Percentiles rank a stretch among this genome's conserved stretches.
Conservation (phyloP, 805 yeast species). For the Jamesozyma rosinii region DNA sequence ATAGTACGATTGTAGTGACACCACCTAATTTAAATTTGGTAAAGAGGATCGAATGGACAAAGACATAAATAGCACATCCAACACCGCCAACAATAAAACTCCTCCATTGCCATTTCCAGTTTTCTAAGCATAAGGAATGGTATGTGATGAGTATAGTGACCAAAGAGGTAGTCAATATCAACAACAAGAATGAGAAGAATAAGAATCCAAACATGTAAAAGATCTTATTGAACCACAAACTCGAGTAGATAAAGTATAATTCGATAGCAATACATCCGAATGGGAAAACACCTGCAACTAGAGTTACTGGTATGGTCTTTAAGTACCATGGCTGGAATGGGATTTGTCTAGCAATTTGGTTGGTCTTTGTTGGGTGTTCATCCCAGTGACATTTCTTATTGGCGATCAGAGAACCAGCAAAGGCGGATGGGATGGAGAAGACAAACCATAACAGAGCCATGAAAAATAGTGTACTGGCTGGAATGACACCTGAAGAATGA, state of each 20-base stretch:
- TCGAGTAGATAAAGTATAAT: constrained; percentile 82
- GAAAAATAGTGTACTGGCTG: constrained; percentile 79
- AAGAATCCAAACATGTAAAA: constrained; percentile 97
- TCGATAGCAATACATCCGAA: constrained; percentile 93
- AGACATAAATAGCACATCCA: constrained; percentile 78
- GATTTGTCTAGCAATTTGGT: constrained; percentile 93
- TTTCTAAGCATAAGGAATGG: constrained; percentile 78
- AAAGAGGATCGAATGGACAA: constrained; percentile 71
- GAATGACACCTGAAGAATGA: constrained; percentile 89
- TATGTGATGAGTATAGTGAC: constrained; percentile 76
- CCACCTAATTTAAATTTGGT: constrained; percentile 65
- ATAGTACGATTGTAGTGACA: constrained; percentile 64
- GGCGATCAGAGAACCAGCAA: constrained; percentile 73
- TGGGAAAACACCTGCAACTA: constrained; percentile 85
- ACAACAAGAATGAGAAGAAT: constrained; percentile 75
- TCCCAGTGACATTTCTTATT: constrained; percentile 48
- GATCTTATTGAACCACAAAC: constrained; percentile 87
- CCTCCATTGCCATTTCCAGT: constrained; percentile 98
- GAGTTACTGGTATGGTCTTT: constrained; percentile 53
- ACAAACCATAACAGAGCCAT: constrained; percentile 77
- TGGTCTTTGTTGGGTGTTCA: constrained; percentile 74
- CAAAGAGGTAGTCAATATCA: constrained; percentile 71
- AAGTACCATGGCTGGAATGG: constrained; percentile 85
- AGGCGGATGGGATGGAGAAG: constrained; percentile 75
- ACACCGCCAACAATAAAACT: constrained; percentile 84